Evolutionary conservation across 2,329 filamentous ascomycete genomes (phyloP), one percentile per base, ranked within the genome.

Genomic region (Alternaria conjuncta): DNA sequence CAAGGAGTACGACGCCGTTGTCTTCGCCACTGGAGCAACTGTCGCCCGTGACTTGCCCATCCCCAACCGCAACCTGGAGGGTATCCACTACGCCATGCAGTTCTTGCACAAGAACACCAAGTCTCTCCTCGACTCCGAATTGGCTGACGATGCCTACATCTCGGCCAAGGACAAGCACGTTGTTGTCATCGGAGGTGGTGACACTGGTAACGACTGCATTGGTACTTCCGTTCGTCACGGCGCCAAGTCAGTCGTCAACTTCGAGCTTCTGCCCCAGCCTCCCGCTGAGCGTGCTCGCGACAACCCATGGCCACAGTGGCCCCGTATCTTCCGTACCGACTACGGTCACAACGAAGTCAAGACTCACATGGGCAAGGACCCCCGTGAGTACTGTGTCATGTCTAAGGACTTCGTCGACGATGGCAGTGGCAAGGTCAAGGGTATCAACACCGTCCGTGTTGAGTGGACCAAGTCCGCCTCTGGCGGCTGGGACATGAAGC

Each of bases 281-380:
- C 93, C 94, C 8, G 88, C 92, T 64, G 91, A 97, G 86, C 93
- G 95, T 83, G 94, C 92, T 68, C 88, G 89, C 67, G 95, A 97
- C 82, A 98, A 98, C 86, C 95, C 95, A 66, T 98, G 95, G 95
- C 95, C 95, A 10, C 95, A 97, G 83, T 98, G 95, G 94, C 95
- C 95, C 61, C 92, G 94, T 75, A 94, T 97, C 80, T 97, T 97
- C 87, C 94, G 95, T 73, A 92, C 97, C n/a, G 95, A 98, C 83
- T 98, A 98, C 77, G 95, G 95, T 60, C 95, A 98, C 85, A 91
- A 91, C 15, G 95, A 98, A 82, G 95, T 97, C 75, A 94, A 95
- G 81, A 94, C 95, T 72, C 94, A 97, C 85, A 95, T 94, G 85
- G 95, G 95, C 82, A 94, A 94, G 80, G 95, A 97, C 76, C 95